Conservation (phyloP, 805 yeast genomes). For the Danielia reshetovae region DNA sequence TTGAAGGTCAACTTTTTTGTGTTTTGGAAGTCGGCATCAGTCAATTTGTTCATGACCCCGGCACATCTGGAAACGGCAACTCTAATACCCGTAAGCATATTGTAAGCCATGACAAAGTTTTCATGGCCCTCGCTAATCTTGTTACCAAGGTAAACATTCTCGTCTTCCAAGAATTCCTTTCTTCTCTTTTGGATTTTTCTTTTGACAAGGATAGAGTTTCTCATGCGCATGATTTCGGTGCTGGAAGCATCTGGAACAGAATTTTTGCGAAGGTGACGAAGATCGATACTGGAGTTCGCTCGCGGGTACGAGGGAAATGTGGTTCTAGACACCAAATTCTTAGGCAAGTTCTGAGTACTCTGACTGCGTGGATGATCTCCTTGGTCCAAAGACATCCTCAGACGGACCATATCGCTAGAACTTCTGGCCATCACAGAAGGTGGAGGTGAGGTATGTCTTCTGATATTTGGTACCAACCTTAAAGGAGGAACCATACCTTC, state of each 20-base stretch:
- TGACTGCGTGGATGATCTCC: neutral
- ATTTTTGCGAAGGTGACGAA: constrained; percentile 3
- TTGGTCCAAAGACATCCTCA: constrained; percentile 2
- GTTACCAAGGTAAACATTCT: constrained; percentile 66
- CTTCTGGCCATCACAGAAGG: constrained; percentile 1
- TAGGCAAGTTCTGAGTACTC: neutral
- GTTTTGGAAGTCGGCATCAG: constrained; percentile 63
- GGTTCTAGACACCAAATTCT: neutral
- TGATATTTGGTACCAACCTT: neutral
- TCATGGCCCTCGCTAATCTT: constrained; percentile 90
- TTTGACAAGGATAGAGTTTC: constrained; percentile 43
- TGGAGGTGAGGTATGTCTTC: constrained; percentile 8
- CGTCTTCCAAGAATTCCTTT: constrained; percentile 44
- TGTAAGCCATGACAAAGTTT: constrained; percentile 90
- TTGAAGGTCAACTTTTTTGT: constrained; percentile 84
- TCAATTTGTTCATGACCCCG: constrained; percentile 71
- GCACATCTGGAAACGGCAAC: constrained; percentile 93
- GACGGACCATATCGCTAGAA: constrained; percentile 3
- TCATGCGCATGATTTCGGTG: constrained; percentile 47
- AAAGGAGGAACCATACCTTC: neutral
- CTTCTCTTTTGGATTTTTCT: constrained; percentile 41
- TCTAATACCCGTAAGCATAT: constrained; percentile 95
- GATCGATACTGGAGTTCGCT: constrained; percentile 4
- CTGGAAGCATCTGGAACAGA: constrained; percentile 24
- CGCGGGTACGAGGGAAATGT: constrained; percentile 1